These are phyloP conservation scores for Leishmania aethiopica DNA, from an alignment of 208 protist species.

Conservation along the genomic window DNA sequence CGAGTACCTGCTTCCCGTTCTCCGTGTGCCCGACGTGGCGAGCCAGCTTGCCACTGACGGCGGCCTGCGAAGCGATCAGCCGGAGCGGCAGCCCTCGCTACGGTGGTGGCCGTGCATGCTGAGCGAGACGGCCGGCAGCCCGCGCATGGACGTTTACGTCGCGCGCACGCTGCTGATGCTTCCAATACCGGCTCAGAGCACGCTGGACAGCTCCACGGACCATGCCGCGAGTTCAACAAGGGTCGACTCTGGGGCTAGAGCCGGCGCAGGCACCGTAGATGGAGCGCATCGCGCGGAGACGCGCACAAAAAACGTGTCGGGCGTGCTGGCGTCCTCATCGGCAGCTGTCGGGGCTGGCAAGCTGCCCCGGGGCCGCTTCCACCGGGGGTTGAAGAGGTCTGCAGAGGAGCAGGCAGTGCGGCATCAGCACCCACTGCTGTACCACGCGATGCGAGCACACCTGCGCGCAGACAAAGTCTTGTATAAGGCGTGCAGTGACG, in stretches of 20 bases:
- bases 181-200: conserved; percentile 27
- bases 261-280: neutral
- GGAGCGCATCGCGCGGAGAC: neutral
- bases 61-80: neutral
- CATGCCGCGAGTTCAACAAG: neutral
- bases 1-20: conserved; percentile 9
- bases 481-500: neutral
- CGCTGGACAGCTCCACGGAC: conserved; percentile 7
- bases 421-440: conserved; percentile 19
- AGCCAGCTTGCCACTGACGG: neutral
- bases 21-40: too few relatives aligned
- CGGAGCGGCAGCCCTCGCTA: neutral
- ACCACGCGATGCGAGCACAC: conserved; percentile 8
- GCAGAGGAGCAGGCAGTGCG: conserved; percentile 20
- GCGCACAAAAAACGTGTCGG: neutral
- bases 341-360: neutral
- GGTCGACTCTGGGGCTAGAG: neutral
- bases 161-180: conserved; percentile 34
- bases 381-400: neutral
- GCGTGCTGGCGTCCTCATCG: conserved; percentile 2
- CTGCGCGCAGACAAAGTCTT: neutral
- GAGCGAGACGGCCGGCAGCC: conserved; percentile 11
- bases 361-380: neutral
- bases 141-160: conserved; percentile 25
- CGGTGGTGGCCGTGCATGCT: conserved; percentile 26